Base-by-base conservation (phyloP, 2,329 filamentous ascomycete genomes). In the Diaporthe longicolla region DNA sequence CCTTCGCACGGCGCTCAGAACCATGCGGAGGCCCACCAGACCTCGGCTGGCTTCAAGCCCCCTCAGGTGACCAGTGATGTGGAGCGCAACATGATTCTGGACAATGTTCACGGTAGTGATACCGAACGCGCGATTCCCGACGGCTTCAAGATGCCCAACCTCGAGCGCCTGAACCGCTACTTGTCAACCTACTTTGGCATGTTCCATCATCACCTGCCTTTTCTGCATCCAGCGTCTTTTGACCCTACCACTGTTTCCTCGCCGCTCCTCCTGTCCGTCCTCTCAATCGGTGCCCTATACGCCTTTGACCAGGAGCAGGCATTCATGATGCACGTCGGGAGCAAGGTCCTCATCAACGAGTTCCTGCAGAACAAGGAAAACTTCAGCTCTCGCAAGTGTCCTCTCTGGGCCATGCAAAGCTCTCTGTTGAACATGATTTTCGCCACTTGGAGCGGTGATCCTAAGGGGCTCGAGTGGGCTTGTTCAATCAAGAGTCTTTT, bases 351-450 rank as follows among this genome's bases (percentile, higher is more conserved):
- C 24, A 95, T 98, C 79, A 98, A 97, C 82, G 95, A 98, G 82
- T 98, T 98, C 83, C 84, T 99, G 76, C 95, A 98, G 84, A 97
- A 98, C 86, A 98, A 98, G 87, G 95, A 98, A 83, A 98, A 97
- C 84, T 98, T 98, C 83, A 98, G 96, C 87, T 98, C 97, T 11
- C 92, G 96, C 79, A 98, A 98, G 83, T 98, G 96, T 80, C 97
- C 97, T 5, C 85, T 99, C 19, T 98, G 97, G 96, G 97, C 96
- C 63, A 98, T 98, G 95, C 97, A 99, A 83, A 95, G 94, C 82
- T 97, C 95, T 4, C 87, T 99, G 71, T 88, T 99, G 74, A 99
- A 99, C 87, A 98, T 98, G 97, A 93, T 98, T 77, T 98, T 99
- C 82, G 95, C 97, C 72, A 98, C 95, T 87, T 99, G 97, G 97